phyloP scores from a whole-genome alignment of 495 filamentous ascomycete genomes.

The Parathielavia hyrcaniae region DNA sequence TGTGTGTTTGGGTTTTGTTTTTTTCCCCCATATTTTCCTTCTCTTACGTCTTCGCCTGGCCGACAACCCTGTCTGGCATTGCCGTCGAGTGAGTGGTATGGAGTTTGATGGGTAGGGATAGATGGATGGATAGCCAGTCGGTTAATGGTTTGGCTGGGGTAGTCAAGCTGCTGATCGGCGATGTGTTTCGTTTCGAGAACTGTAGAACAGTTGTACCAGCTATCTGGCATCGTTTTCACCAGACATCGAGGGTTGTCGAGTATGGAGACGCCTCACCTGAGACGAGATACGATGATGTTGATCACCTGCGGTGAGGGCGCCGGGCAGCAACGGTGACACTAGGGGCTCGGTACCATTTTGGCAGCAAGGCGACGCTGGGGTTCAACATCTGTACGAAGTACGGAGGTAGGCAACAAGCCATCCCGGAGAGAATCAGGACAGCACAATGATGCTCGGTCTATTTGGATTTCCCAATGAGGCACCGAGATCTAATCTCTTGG shows the following conservation, averaged over 20 bases:
- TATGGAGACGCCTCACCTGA: conserved; percentile 15
- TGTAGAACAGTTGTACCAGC: conserved; percentile 20
- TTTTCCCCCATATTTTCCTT: neutral
- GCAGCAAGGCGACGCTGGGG: no score
- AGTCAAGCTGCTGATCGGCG: neutral
- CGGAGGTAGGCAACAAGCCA: no score
- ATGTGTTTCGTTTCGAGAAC: neutral
- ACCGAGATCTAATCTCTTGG: conserved; percentile 11
- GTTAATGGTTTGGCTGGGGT: conserved; percentile 13
- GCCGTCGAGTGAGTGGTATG: conserved; percentile 4
- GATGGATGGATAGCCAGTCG: neutral
- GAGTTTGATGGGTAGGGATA: conserved; percentile 14
- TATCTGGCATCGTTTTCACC: conserved; percentile 5
- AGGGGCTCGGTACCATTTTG: no score
- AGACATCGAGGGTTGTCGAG: neutral
- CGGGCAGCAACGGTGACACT: no score
- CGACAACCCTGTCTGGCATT: conserved; percentile 6
- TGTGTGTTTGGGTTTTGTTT: conserved; percentile 3
- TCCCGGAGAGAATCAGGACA: no score
- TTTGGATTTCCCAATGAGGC: neutral
- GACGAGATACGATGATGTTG: neutral
- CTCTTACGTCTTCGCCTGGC: neutral
- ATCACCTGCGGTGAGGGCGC: no score
- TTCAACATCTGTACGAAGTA: no score
- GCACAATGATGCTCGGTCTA: no score